Evolutionary conservation across 352 stramenopile genomes (phyloP).

Genomic region (Pythium myriotylum): DNA sequence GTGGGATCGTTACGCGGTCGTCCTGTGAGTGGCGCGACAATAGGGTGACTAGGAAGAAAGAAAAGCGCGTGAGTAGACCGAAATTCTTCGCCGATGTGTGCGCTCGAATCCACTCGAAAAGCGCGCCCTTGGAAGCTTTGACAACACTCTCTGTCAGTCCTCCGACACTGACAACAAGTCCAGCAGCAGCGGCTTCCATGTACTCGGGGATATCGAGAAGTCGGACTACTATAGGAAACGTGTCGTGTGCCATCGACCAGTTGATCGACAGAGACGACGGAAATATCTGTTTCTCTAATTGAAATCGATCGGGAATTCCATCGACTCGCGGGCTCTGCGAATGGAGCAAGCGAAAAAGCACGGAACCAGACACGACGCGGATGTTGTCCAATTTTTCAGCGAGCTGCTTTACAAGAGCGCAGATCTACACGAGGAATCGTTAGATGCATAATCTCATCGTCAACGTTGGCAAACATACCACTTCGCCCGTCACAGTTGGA

Average conservation of each 20-base stretch:
- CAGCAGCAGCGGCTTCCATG: slow-evolving; percentile 80
- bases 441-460: too few relatives aligned
- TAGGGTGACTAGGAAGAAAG: slow-evolving; percentile 68
- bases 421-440: slow-evolving; percentile 47
- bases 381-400: slow-evolving; percentile 96
- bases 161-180: slow-evolving; percentile 94
- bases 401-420: slow-evolving; percentile 93
- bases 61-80: slow-evolving; percentile 62
- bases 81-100: slow-evolving; percentile 66
- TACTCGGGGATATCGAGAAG: slow-evolving; percentile 90
- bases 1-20: slow-evolving; percentile 82
- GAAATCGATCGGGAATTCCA: slow-evolving; percentile 71
- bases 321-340: slow-evolving; percentile 63
- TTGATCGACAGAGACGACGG: slow-evolving; percentile 60
- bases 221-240: slow-evolving; percentile 90
- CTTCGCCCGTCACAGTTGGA: slow-evolving; percentile 40
- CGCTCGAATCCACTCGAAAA: slow-evolving; percentile 63
- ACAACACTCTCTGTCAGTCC: slow-evolving; percentile 95
- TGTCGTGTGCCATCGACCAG: slow-evolving; percentile 84
- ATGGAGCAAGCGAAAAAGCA: slow-evolving; percentile 88
- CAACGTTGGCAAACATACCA: slow-evolving; percentile 6
- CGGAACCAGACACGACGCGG: slow-evolving; percentile 83
- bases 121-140: slow-evolving; percentile 66
- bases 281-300: slow-evolving; percentile 72
- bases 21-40: slow-evolving; percentile 61